These are phyloP conservation scores for Podaxis carcinomalis DNA, from an alignment of 768 basidiomycete genomes.

Conservation along the genomic window DNA sequence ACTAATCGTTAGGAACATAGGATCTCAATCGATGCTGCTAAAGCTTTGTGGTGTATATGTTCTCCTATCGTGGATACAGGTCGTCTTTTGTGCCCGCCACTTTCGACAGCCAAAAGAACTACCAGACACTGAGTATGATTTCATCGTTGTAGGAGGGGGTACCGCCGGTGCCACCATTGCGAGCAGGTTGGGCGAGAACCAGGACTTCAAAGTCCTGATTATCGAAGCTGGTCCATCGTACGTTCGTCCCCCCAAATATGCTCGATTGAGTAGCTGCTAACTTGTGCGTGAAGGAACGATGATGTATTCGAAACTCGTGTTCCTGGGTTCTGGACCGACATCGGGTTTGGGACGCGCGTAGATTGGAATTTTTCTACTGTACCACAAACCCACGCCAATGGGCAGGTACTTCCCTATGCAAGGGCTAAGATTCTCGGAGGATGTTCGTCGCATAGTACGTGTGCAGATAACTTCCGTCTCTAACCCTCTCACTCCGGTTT, in stretches of 20 bases:
- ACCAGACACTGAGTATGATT: neutral
- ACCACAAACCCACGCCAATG: constrained; percentile 19
- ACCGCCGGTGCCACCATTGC: constrained; percentile 20
- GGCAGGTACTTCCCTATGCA: constrained; percentile 17
- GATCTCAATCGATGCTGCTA: neutral
- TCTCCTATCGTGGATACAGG: neutral
- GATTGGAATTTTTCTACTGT: constrained; percentile 20
- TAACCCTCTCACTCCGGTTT: neutral
- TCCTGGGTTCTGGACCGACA: neutral
- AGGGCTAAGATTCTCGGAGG: constrained; percentile 26
- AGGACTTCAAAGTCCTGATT: constrained; percentile 15
- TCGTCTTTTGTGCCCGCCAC: neutral
- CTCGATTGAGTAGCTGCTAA: neutral
- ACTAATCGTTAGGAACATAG: neutral
- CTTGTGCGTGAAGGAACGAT: constrained; percentile 6
- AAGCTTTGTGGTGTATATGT: neutral
- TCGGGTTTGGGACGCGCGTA: neutral
- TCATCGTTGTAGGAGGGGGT: constrained; percentile 11
- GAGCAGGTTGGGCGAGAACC: constrained; percentile 16
- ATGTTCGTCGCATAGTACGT: constrained; percentile 21
- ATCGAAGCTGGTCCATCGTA: constrained; percentile 18
- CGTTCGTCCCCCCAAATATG: neutral
- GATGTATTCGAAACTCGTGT: constrained; percentile 6
- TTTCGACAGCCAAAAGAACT: neutral
- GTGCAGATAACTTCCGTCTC: neutral